These are phyloP conservation scores for Pachyrhizus erosus DNA, from an alignment of 306 rosid genomes.

Conservation along the genomic window DNA sequence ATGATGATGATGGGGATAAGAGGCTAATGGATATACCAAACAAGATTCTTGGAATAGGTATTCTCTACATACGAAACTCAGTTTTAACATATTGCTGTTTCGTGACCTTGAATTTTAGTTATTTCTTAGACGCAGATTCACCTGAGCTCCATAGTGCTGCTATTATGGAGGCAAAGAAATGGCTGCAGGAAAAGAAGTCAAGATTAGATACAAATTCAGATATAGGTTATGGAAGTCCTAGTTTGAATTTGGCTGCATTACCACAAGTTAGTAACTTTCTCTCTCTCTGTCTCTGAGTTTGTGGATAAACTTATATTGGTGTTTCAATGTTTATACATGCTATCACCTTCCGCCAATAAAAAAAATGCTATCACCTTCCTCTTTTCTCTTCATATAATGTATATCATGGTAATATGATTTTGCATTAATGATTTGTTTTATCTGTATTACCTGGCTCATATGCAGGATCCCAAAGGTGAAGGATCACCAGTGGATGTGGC, in stretches of 20 bases:
- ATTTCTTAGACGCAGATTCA: slow-evolving; percentile 49
- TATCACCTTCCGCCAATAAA: slow-evolving; percentile 18
- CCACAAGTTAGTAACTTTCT: slow-evolving; percentile 61
- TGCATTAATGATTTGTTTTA: slow-evolving; percentile 15
- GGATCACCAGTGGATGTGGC: slow-evolving; percentile 96
- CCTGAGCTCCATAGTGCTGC: slow-evolving; percentile 75
- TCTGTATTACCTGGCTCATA: slow-evolving; percentile 24
- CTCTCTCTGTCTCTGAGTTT: slow-evolving; percentile 20
- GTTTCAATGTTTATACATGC: neutral
- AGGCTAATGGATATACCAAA: slow-evolving; percentile 56
- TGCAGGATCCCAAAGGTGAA: slow-evolving; percentile 72
- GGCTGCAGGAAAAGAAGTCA: slow-evolving; percentile 78
- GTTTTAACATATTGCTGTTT: slow-evolving; percentile 29
- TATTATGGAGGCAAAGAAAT: slow-evolving; percentile 85
- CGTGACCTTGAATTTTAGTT: slow-evolving; percentile 36
- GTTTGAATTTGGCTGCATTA: slow-evolving; percentile 47
- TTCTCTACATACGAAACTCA: slow-evolving; percentile 31
- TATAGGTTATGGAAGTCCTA: slow-evolving; percentile 57
- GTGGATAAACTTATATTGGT: slow-evolving; percentile 4
- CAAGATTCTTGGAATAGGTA: slow-evolving; percentile 51
- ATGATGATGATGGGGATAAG: slow-evolving; percentile 50
- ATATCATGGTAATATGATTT: slow-evolving; percentile 26
- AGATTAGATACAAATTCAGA: slow-evolving; percentile 65
- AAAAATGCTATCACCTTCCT: too few species aligned
- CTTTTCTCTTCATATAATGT: slow-evolving; percentile 8